phyloP scores from a whole-genome alignment of 2,329 filamentous ascomycete species.

The Zopfia rhizophila region DNA sequence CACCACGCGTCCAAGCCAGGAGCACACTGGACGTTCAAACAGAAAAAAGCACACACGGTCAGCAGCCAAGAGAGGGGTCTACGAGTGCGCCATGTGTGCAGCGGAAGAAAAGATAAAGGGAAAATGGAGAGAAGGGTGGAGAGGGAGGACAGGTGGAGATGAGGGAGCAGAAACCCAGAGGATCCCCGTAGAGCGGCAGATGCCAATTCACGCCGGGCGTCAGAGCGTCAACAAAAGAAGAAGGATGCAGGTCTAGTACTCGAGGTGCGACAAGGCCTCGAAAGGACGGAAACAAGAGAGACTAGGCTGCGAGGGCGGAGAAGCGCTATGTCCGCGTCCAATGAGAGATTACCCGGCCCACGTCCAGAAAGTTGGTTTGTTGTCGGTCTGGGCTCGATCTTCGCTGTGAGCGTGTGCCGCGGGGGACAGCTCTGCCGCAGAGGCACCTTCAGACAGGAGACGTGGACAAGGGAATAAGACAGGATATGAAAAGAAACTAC shows the following conservation, averaged over 20 bases:
- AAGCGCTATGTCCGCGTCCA: constrained; percentile 31
- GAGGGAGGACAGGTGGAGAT: constrained; percentile 8
- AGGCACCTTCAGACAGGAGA: too few relatives aligned
- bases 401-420: too few relatives aligned
- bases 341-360: constrained; percentile 17
- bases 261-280: constrained; percentile 5
- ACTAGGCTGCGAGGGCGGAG: constrained; percentile 18
- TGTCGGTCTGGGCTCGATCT: constrained; percentile 21
- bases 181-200: background rate
- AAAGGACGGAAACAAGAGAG: constrained; percentile 28
- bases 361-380: too few relatives aligned
- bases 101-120: constrained; percentile 14
- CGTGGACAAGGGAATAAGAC: too few relatives aligned
- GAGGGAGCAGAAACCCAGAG: constrained; percentile 3
- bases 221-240: constrained; percentile 22
- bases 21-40: too few relatives aligned
- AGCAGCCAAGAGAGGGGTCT: constrained; percentile 1
- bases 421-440: too few relatives aligned
- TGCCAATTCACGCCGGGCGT: constrained; percentile 5
- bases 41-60: background rate
- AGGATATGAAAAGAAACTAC: too few relatives aligned
- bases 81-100: constrained; percentile 1
- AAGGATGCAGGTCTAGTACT: constrained; percentile 10
- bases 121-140: constrained; percentile 9
- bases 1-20: constrained; percentile 26